Percentiles rank a stretch among this genome's conserved stretches.
Evolutionary conservation across 2,329 filamentous ascomycete genomes (phyloP).

Genomic region (Fusarium caatingaense): DNA sequence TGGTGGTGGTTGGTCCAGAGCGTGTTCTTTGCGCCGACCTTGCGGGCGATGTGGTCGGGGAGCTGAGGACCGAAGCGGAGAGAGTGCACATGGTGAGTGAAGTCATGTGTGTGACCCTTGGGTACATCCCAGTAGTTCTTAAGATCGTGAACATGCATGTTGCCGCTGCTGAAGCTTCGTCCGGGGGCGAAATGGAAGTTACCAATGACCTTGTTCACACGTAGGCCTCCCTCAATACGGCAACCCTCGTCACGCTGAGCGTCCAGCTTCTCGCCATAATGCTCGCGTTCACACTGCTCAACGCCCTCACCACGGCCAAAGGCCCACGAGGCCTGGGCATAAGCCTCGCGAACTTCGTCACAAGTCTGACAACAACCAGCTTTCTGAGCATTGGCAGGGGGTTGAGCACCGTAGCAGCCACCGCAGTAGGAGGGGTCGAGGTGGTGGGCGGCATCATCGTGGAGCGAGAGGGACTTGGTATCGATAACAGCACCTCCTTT

Average conservation of each 20-base stretch:
- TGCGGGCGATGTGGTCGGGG: constrained; percentile 75
- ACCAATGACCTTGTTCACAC: constrained; percentile 97
- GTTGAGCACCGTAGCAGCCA: constrained; percentile 85
- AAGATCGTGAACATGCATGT: constrained; percentile 97
- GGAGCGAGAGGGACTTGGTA: constrained; percentile 72
- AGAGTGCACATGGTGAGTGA: constrained; percentile 88
- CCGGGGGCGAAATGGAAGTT: constrained; percentile 99
- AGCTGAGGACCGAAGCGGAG: constrained; percentile 94
- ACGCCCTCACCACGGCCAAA: constrained; percentile 93
- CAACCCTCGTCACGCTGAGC: constrained; percentile 92
- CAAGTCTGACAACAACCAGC: constrained; percentile 96
- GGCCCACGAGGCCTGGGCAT: constrained; percentile 89
- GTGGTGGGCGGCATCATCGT: constrained; percentile 76
- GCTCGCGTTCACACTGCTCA: constrained; percentile 94
- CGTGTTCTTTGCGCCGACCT: constrained; percentile 62
- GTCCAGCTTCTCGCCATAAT: constrained; percentile 90
- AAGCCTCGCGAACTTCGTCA: constrained; percentile 95
- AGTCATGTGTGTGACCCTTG: constrained; percentile 79
- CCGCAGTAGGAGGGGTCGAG: constrained; percentile 94
- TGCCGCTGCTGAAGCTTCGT: constrained; percentile 93
- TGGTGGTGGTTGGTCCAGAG: constrained; percentile 90
- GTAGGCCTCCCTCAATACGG: constrained; percentile 89
- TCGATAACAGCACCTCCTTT: constrained; percentile 84
- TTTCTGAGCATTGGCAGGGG: constrained; percentile 79
- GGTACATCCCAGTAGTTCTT: constrained; percentile 90